Evolutionary conservation across 306 rosid species (phyloP), one percentile per base, ranked within the genome.

Genomic region (Cyamopsis tetragonoloba): DNA sequence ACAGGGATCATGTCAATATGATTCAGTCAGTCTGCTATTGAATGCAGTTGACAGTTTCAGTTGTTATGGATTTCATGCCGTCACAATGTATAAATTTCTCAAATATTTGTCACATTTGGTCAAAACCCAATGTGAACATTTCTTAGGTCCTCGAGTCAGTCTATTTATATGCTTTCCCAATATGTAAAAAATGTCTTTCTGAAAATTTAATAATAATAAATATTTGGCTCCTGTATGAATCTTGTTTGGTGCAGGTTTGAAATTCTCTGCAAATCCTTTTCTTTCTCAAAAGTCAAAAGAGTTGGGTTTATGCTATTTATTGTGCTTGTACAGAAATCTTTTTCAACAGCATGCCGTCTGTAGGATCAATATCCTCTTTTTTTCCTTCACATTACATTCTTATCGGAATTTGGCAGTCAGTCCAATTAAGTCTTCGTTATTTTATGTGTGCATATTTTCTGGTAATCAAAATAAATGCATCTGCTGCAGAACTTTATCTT

Each of bases 61-160:
- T 79, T 80, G 63, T 80, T 62, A 85, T 85, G 86, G 79, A 83
- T 85, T 89, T 87, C 78, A 73, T 85, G 75, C 76, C 76, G 78
- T 76, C 75, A 80, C 82, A 73, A 83, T 91, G 95, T 85, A 89
- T 92, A 87, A 87, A 87, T 77, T 76, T 80, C 77, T 75, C 81
- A 82, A 86, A 85, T 82, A 82, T 63, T 68, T 92, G 85, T 84
- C 95, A 73, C 87, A 81, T 83, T 72, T 76, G 92, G 84, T 73
- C 50, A 61, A 83, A 85, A 73, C 60, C 89, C 81, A 76, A 68
- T 79, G 93, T 87, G 91, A 87, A 89, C 95, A 79, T 71, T 80
- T 84, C 89, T 85, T 78, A 77, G 28, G 77, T 60, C 70, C 84
- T 68, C 62, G 69, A 81, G 66, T 75, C 58, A 59, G 66, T 68